Percentiles rank a stretch among this genome's conserved stretches.
phyloP scores from a whole-genome alignment of 2,329 filamentous ascomycete species.

The Clarireedia paspali region DNA sequence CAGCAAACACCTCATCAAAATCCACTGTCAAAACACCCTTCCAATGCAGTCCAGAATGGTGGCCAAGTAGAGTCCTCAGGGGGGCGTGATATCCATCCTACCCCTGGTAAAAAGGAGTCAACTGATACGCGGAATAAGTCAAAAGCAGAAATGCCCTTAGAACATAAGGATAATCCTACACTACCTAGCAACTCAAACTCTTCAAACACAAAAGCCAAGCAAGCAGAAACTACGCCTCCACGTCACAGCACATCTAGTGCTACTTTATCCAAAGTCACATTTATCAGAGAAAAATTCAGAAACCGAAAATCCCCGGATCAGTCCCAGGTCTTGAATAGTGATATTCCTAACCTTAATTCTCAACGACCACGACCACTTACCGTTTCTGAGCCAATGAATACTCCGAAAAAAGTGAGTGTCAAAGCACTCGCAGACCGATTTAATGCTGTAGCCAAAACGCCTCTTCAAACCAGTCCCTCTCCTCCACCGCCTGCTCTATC shows the following conservation, averaged over 20 bases:
- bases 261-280: conserved; percentile 6
- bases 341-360: background rate
- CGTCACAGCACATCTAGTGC: background rate
- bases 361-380: background rate
- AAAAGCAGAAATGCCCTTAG: too few species aligned
- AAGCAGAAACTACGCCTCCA: background rate
- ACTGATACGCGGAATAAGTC: too few species aligned
- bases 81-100: background rate
- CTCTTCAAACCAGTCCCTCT: conserved; percentile 3
- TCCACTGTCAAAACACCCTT: background rate
- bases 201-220: background rate
- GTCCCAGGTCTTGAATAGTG: background rate
- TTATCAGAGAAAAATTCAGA: conserved; percentile 6
- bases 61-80: too few species aligned
- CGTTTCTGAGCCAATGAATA: background rate
- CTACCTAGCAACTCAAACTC: background rate
- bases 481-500: conserved; percentile 12
- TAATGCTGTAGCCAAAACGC: conserved; percentile 11
- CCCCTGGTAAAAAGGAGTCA: too few species aligned
- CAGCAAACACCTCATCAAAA: background rate
- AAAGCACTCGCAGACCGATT: conserved; percentile 27
- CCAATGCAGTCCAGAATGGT: too few species aligned
- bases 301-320: conserved; percentile 2
- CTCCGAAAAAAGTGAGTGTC: conserved; percentile 16
- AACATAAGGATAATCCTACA: background rate